phyloP scores from a whole-genome alignment of 1,284 basidiomycete genomes.

The Trichosporon faecale region DNA sequence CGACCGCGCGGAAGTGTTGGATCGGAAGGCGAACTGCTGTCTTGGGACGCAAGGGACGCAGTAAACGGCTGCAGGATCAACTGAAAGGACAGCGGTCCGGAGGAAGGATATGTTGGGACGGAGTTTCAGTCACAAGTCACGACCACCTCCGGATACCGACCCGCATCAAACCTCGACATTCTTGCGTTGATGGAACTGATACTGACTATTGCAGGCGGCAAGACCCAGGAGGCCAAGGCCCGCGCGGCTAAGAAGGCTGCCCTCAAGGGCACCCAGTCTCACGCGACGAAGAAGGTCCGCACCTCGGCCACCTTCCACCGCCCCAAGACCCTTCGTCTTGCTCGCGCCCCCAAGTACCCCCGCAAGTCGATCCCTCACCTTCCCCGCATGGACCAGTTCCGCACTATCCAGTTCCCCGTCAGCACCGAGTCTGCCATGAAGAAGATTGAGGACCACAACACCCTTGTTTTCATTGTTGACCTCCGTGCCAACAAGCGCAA shows the following conservation, averaged over 20 bases:
- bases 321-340: conserved; percentile 86
- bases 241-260: conserved; percentile 96
- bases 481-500: conserved; percentile 95
- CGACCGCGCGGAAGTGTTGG: not conserved
- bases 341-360: conserved; percentile 85
- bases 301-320: conserved; percentile 91
- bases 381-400: conserved; percentile 96
- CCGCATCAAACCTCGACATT: not conserved
- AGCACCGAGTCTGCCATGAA: conserved; percentile 61
- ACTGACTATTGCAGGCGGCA: conserved; percentile 34
- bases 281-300: conserved; percentile 77
- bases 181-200: not conserved
- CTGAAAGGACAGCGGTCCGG: too few relatives aligned
- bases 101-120: too few relatives aligned
- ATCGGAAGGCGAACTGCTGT: not conserved
- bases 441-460: conserved; percentile 99
- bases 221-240: conserved; percentile 68
- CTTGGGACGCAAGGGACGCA: too few relatives aligned
- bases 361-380: conserved; percentile 90
- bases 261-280: conserved; percentile 77
- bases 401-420: conserved; percentile 77
- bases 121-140: not conserved
- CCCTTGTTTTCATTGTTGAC: conserved; percentile 96
- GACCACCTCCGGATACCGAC: not conserved
- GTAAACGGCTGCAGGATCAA: too few relatives aligned